Evolutionary conservation across 495 filamentous ascomycete genomes (phyloP), one percentile per base, ranked within the genome.

Genomic region (Lasiosphaeria ovina): DNA sequence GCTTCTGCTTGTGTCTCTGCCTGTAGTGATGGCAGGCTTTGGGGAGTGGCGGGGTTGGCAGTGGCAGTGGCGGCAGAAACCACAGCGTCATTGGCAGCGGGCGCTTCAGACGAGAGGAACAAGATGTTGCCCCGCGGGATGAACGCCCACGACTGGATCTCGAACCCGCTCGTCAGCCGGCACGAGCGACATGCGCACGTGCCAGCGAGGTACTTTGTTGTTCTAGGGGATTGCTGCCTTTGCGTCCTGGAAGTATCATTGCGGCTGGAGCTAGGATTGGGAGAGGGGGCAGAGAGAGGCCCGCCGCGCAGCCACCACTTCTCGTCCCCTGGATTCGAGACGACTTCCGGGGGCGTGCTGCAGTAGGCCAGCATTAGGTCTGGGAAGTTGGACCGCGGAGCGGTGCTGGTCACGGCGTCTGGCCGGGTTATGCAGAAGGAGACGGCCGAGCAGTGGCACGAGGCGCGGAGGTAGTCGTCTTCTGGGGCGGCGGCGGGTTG

Each of bases 121-220:
- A 74, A 72, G 60, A 91, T 84, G 62, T 89, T 87, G 8, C 71
- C 69, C 53, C 79, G 79, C 4, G 87, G 87, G 14, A 89, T 71
- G 60, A 90, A 91, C 0, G 84, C 79, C 87, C 89, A 92, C 8
- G 78, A 69, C 61, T 88, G 85, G 54, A 88, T 81, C 51, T 90
- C 87, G 66, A 85, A 87, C 3, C 88, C 89, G 4, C 81, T 81
- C 4, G 74, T 70, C 9, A 83, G 69, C 33, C 87, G 82, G 70
- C 89, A 92, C 3, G 82, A 82, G 4, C 67, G 72, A 69, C 88
- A 91, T 0, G 79, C 77, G 67, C 88, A 90, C n/a, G 81, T 81
- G 4, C 86, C 87, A 8, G 85, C 82, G 3, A 88, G 73, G 71
- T 85, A 91, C 76, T 81, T n/a, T 64, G 24, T 11, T n/a, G 42